phyloP scores from a whole-genome alignment of 148 eudicot genomes.

The Diospyros kaki region DNA sequence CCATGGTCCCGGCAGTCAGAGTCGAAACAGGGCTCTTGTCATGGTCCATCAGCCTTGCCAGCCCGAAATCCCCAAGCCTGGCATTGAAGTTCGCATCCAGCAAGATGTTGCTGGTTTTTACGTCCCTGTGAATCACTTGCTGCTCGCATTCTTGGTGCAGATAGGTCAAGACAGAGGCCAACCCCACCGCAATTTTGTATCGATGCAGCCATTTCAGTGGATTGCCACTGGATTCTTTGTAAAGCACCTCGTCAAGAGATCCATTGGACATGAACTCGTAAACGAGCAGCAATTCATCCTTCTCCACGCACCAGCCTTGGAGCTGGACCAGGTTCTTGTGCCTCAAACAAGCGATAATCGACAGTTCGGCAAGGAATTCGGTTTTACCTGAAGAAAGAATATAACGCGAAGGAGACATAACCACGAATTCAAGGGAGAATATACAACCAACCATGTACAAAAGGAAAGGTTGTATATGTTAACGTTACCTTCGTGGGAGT shows the following conservation, averaged over 20 bases:
- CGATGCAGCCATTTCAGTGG: constrained; percentile 55
- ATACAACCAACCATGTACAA: no score
- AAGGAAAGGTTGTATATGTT: no score
- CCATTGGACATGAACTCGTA: constrained; percentile 67
- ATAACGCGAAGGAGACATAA: no score
- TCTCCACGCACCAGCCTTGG: constrained; percentile 48
- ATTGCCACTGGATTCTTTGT: constrained; percentile 32
- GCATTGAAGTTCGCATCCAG: constrained; percentile 57
- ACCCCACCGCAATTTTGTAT: constrained; percentile 64
- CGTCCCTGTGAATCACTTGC: constrained; percentile 76
- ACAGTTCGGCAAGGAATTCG: constrained; percentile 30
- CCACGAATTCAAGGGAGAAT: no score
- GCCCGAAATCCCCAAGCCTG: constrained; percentile 79
- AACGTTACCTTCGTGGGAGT: constrained; percentile 39
- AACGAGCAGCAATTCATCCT: constrained; percentile 44
- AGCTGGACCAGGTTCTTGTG: constrained; percentile 49
- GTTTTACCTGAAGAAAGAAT: not conserved
- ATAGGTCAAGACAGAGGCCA: constrained; percentile 75
- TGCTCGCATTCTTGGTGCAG: constrained; percentile 84
- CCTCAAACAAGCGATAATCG: constrained; percentile 39
- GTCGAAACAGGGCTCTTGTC: constrained; percentile 75
- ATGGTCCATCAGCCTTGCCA: constrained; percentile 81
- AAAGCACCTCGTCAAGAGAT: constrained; percentile 63
- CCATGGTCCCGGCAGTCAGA: constrained; percentile 83
- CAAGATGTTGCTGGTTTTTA: constrained; percentile 73